Evolutionary conservation across 2,329 filamentous ascomycete genomes (phyloP).

Genomic region (Ceratocystis cubensis): DNA sequence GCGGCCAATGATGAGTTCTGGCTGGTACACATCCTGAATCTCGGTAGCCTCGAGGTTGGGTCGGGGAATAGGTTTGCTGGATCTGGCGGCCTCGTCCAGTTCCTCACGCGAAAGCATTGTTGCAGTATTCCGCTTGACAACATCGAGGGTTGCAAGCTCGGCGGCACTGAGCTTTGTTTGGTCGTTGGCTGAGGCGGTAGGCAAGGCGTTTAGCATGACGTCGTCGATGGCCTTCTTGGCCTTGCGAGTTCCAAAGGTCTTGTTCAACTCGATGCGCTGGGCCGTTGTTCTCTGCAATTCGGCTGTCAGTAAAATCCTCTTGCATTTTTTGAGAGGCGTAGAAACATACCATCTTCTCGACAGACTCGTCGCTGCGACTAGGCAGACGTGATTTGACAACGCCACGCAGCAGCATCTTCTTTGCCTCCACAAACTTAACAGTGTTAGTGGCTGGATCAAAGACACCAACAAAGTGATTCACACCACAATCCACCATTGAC

Average conservation of each 20-base stretch:
- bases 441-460: conserved; percentile 49
- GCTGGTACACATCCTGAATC: conserved; percentile 61
- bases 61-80: conserved; percentile 58
- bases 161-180: conserved; percentile 43
- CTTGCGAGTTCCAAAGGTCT: conserved; percentile 76
- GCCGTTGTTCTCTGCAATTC: conserved; percentile 42
- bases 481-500: conserved; percentile 27
- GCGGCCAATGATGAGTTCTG: conserved; percentile 51
- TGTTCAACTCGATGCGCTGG: conserved; percentile 55
- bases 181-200: conserved; percentile 30
- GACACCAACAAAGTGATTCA: conserved; percentile 54
- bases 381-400: conserved; percentile 44
- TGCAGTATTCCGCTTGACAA: conserved; percentile 48
- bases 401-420: conserved; percentile 50
- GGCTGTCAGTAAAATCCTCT: conserved; percentile 23
- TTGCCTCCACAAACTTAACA: conserved; percentile 49
- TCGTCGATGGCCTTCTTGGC: conserved; percentile 64
- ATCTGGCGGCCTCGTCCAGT: conserved; percentile 51
- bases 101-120: conserved; percentile 56
- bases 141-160: conserved; percentile 48
- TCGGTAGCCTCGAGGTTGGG: conserved; percentile 55
- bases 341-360: conserved; percentile 24
- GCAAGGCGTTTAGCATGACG: conserved; percentile 59
- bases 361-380: conserved; percentile 32
- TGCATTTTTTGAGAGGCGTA: background rate